Evolutionary conservation across 352 stramenopile genomes (phyloP), one percentile per base, ranked within the genome.

Genomic region (Pythium plurisporium): DNA sequence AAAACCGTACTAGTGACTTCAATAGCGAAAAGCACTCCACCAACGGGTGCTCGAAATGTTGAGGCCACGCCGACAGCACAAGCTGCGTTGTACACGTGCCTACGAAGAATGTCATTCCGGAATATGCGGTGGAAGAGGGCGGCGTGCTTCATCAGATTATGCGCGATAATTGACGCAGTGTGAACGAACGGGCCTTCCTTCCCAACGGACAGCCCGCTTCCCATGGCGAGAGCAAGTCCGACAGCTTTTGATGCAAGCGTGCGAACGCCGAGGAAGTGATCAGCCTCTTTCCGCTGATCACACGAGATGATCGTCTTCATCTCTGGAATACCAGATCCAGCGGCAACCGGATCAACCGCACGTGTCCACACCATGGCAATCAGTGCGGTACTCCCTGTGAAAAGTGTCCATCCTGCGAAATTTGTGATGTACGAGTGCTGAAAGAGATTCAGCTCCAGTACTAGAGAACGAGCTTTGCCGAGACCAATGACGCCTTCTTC

Each of bases 131-230:
- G 63, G 59, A 96, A 97, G 23, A 73, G 79, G 4, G 61, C 64
- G 7, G 87, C 44, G 45, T 78, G 73, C 67, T 83, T 82, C 72
- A 98, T 91, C 26, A 97, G 51, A 25, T 74, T 71, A 47, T 97
- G 83, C 23, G 80, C 79, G 23, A 97, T 82, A 57, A 94, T 91
- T 22, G 79, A 93, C 15, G 79, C 77, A 0, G 85, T 90, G 74
- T 98, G 93, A 6, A 99, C 93, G 74, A 99, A 99, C 11, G 97
- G 95, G 2, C 97, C 97, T 79, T 99, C 97, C 55, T 96, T 98
- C 25, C 97, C 97, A 1, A 99, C 82, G 6, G 92, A 95, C 43
- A 99, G 76, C 14, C 94, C 96, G 29, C 81, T 92, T 0, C 90
- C 79, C 12, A 98, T 74, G 14, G 85, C 87, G 30, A 97, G 90